Evolutionary conservation across 163 green algal genomes (phyloP).

Genomic region (Scenedesmus sp.): DNA sequence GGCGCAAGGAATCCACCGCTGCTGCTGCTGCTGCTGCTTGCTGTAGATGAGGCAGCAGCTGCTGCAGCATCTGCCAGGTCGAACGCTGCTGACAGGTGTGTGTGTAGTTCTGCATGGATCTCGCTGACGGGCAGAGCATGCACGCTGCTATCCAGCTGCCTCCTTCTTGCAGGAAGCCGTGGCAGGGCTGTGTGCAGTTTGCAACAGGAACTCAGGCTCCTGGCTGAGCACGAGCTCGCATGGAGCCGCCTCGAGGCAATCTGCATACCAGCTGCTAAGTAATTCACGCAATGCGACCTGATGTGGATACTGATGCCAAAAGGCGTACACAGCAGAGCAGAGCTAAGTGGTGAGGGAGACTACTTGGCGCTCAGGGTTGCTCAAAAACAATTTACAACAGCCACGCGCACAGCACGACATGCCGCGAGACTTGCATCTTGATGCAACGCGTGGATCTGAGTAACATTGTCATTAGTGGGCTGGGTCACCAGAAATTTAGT

Average conservation of each 20-base stretch:
- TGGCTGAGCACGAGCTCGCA: background rate
- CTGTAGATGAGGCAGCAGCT: constrained; percentile 30
- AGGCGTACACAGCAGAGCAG: background rate
- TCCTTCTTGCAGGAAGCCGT: background rate
- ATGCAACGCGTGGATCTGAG: background rate
- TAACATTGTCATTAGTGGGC: background rate
- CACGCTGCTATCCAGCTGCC: background rate
- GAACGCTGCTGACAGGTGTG: constrained; percentile 6
- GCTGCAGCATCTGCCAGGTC: constrained; percentile 47
- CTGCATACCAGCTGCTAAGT: background rate
- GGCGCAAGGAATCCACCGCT: constrained; percentile 78
- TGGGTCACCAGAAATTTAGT: background rate
- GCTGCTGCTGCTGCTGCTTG: background rate
- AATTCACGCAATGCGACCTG: background rate
- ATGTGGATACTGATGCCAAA: background rate
- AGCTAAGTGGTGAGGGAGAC: background rate
- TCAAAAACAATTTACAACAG: background rate
- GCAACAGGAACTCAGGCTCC: background rate
- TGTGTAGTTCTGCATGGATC: constrained; percentile 25
- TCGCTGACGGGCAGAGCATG: constrained; percentile 43
- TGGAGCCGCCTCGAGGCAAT: background rate
- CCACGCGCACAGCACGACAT: background rate
- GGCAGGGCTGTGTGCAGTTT: background rate
- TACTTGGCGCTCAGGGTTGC: background rate
- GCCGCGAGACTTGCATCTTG: background rate